Percentiles rank a stretch among this genome's conserved stretches.
These are phyloP conservation scores for Metschnikowia continentalis DNA, from an alignment of 805 yeast species.

Conservation along the genomic window DNA sequence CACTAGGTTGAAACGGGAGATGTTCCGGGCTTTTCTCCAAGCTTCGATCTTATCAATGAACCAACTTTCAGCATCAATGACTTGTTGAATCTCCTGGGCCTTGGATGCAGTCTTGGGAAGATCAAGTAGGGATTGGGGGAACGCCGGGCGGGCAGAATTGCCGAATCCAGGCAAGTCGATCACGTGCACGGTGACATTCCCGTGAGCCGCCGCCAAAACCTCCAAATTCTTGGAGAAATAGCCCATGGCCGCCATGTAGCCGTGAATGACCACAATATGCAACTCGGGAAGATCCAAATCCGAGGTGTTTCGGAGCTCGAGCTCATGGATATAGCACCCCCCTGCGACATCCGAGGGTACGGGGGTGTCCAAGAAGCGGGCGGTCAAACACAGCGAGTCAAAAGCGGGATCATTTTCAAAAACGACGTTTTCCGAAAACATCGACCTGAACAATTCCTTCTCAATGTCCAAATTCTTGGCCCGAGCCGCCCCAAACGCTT, in stretches of 20 bases:
- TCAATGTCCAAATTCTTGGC: slow-evolving; percentile 27
- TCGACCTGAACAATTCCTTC: slow-evolving; percentile 30
- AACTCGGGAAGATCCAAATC: slow-evolving; percentile 8
- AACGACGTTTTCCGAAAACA: slow-evolving; percentile 27
- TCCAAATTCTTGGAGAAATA: slow-evolving; percentile 39
- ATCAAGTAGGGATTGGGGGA: slow-evolving; percentile 28
- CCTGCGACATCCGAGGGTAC: slow-evolving; percentile 20
- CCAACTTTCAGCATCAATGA: slow-evolving; percentile 36
- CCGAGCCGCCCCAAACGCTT: slow-evolving; percentile 17
- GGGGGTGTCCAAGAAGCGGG: slow-evolving; percentile 26
- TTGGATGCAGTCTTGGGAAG: slow-evolving; percentile 16
- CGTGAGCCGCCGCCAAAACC: slow-evolving; percentile 24
- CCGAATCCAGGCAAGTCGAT: slow-evolving; percentile 43
- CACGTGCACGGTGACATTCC: slow-evolving; percentile 35
- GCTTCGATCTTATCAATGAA: slow-evolving; percentile 36
- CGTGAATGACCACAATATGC: slow-evolving; percentile 36
- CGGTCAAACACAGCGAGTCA: slow-evolving; percentile 9
- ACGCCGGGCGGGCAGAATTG: slow-evolving; percentile 37
- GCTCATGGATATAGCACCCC: slow-evolving; percentile 33
- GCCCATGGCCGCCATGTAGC: slow-evolving; percentile 44
- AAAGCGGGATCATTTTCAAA: neutral
- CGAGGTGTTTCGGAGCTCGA: slow-evolving; percentile 25
- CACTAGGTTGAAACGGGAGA: slow-evolving; percentile 28
- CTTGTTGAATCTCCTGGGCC: slow-evolving; percentile 27
- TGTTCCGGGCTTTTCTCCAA: slow-evolving; percentile 28